A percentile compares a stretch with the other conserved stretches of the same genome.
These are phyloP conservation scores for Phialophora verrucosa DNA, from an alignment of 2,329 filamentous ascomycete genomes.

Conservation along the genomic window DNA sequence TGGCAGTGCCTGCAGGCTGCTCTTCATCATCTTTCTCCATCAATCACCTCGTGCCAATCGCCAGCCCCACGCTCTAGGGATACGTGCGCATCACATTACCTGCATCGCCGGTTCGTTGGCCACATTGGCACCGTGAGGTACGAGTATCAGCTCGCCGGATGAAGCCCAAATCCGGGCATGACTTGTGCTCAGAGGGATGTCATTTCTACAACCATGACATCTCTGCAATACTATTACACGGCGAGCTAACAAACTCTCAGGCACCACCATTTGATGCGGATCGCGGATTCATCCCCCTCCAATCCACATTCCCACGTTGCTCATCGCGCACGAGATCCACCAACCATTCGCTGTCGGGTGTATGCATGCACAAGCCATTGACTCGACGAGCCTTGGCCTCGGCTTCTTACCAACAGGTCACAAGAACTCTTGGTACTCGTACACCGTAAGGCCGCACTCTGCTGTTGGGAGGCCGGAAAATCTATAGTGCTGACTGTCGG, in stretches of 20 bases:
- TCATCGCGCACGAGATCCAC: neutral
- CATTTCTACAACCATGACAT: too few species aligned
- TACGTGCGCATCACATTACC: neutral
- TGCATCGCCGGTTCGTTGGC: too few species aligned
- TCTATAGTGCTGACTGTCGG: slow-evolving; percentile 14
- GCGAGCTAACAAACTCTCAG: neutral
- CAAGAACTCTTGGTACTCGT: neutral
- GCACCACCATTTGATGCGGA: neutral
- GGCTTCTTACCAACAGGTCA: neutral
- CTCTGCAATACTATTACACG: too few species aligned
- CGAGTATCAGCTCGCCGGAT: slow-evolving; percentile 5
- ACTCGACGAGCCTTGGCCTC: too few species aligned
- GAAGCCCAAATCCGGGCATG: neutral
- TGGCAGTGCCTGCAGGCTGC: slow-evolving; percentile 28
- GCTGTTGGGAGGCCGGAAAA: neutral
- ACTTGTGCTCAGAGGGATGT: too few species aligned
- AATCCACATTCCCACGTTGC: slow-evolving; percentile 16
- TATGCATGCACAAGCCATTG: too few species aligned
- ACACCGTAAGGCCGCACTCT: too few species aligned
- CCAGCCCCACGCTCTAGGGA: neutral
- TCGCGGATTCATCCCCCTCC: slow-evolving; percentile 6
- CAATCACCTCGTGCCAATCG: slow-evolving; percentile 2
- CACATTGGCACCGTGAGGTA: neutral
- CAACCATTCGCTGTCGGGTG: too few species aligned
- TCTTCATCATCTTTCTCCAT: slow-evolving; percentile 5